Base-by-base conservation (phyloP, 192 early-diverging fungal genomes). In the Kappamyces sp. region DNA sequence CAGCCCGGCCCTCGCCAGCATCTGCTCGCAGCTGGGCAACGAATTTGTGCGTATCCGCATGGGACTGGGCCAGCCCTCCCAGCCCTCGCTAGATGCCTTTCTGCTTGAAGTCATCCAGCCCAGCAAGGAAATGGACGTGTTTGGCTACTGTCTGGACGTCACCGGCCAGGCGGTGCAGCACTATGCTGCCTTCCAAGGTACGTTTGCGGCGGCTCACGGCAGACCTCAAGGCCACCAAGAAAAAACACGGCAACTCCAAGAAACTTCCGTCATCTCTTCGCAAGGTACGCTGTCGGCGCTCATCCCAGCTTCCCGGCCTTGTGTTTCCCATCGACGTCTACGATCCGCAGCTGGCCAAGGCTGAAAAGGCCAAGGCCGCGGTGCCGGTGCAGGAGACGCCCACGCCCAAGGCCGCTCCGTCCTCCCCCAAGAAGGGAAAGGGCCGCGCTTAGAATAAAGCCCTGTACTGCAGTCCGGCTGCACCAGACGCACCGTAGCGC, bases 121-220 rank as follows among this genome's bases (percentile, higher is more conserved):
- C 9, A 66, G 70, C 45, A 65, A 75, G 7, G 82, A 84, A 54
- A 77, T 84, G 76, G 81, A 84, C 66, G 64, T 81, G 8, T 68
- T 84, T 47, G 78, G 76, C 0, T 73, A 70, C 43, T 49, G 79
- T 14, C 64, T 84, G 62, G 59, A 69, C 29, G 60, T 75, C 34
- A 74, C 78, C 1, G 73, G 75, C 12, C 68, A 75, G 34, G 82
- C 82, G 6, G 45, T 84, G 8, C 62, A 76, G 15, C 68, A 81
- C 43, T 84, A 78, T 57, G 70, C 70, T 3, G 66, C 68, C 39
- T 70, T 72, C 5, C 65, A 69, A 22, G 22, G 22, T 22, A 22
- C 22, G 22, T 22, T 22, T 22, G 22, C 22, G 22, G 22, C 22
- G 22, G 22, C 22, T 22, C 22, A 22, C 22, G 22, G 0, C 22